Conservation (phyloP, 2,329 filamentous ascomycete genomes). For the Xenoacremonium recifei region DNA sequence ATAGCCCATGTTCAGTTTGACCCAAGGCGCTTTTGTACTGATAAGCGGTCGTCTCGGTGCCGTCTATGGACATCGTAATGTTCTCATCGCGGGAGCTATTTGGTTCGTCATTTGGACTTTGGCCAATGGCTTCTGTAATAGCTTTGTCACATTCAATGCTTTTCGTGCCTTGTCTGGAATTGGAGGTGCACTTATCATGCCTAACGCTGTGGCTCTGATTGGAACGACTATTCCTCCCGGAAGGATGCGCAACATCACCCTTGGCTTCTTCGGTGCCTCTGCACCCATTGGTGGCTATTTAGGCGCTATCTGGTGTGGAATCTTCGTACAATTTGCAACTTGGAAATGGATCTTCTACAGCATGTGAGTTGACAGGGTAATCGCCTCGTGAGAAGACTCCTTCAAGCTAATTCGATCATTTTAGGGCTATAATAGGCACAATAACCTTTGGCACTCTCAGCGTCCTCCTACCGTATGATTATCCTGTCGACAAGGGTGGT, state of each 20-base stretch:
- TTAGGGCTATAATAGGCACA: no score
- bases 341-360: slow-evolving; percentile 44
- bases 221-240: slow-evolving; percentile 47
- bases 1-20: slow-evolving; percentile 32
- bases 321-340: slow-evolving; percentile 26
- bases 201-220: slow-evolving; percentile 51
- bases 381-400: no score
- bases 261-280: slow-evolving; percentile 47
- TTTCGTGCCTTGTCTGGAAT: slow-evolving; percentile 45
- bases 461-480: no score
- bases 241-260: slow-evolving; percentile 39
- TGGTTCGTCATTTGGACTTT: slow-evolving; percentile 44
- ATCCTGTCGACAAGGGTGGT: slow-evolving; percentile 23
- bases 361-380: no score
- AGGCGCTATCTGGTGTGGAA: slow-evolving; percentile 41
- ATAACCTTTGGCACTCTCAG: no score
- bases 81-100: slow-evolving; percentile 43
- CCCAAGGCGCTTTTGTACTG: slow-evolving; percentile 52
- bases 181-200: slow-evolving; percentile 50
- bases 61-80: slow-evolving; percentile 49
- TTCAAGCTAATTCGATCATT: no score
- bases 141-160: slow-evolving; percentile 40
- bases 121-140: slow-evolving; percentile 41
- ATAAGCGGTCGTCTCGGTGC: slow-evolving; percentile 51
- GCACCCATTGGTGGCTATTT: slow-evolving; percentile 28